Conservation (phyloP, 78 protist species). For the Dictyostelium citrinum region DNA sequence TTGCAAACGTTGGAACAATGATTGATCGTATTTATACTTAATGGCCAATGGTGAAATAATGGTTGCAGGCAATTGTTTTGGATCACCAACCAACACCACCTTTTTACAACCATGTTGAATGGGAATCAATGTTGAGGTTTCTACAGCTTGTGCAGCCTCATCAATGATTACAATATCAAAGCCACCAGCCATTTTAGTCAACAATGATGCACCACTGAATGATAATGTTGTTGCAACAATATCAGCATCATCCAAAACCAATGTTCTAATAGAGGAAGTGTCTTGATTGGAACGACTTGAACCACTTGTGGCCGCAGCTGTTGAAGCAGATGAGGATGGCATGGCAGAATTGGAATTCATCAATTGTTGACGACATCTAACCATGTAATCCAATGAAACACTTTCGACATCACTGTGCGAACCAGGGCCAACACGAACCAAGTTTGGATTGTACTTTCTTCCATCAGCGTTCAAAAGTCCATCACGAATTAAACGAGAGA, state of each 20-base stretch:
- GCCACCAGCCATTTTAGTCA: slow-evolving; percentile 35
- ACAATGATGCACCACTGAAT: slow-evolving; percentile 33
- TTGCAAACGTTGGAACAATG: slow-evolving; percentile 61
- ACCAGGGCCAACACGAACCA: slow-evolving; percentile 79
- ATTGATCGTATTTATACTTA: slow-evolving; percentile 66
- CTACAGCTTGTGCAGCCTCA: slow-evolving; percentile 91
- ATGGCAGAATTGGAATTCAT: slow-evolving; percentile 46
- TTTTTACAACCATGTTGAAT: slow-evolving; percentile 62
- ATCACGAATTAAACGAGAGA: slow-evolving; percentile 61
- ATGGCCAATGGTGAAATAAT: slow-evolving; percentile 79
- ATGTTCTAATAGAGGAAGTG: neutral
- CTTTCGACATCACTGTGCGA: slow-evolving; percentile 48
- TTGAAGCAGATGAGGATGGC: slow-evolving; percentile 71
- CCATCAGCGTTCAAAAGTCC: slow-evolving; percentile 58
- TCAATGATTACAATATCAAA: slow-evolving; percentile 86
- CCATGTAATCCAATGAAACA: slow-evolving; percentile 58
- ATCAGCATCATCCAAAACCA: slow-evolving; percentile 71
- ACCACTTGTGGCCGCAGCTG: slow-evolving; percentile 46
- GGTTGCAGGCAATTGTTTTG: slow-evolving; percentile 90
- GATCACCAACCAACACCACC: slow-evolving; percentile 90
- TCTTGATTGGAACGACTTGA: slow-evolving; percentile 10
- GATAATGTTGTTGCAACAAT: slow-evolving; percentile 78
- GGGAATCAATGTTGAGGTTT: slow-evolving; percentile 85
- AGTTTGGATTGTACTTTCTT: slow-evolving; percentile 36
- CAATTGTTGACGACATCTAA: slow-evolving; percentile 60